Conservation (phyloP, 805 yeast species). For the Cyberlindnera bimundalis region DNA sequence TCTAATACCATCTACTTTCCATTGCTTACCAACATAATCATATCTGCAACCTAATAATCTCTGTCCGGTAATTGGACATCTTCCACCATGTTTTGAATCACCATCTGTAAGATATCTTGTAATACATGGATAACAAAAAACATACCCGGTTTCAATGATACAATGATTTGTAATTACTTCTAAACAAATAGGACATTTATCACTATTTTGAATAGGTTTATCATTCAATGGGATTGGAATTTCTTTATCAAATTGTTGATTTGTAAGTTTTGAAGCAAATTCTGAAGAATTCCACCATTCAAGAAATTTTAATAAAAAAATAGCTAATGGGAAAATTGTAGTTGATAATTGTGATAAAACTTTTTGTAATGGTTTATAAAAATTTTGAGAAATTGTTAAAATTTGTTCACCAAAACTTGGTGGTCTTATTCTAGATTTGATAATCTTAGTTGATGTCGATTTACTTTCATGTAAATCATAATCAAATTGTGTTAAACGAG, state of each 20-base stretch:
- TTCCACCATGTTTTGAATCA: constrained; percentile 49
- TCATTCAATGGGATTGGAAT: constrained; percentile 39
- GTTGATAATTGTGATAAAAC: constrained; percentile 22
- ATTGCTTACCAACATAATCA: constrained; percentile 51
- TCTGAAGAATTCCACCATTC: constrained; percentile 93
- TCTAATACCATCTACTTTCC: constrained; percentile 76
- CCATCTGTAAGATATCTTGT: constrained; percentile 54
- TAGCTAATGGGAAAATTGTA: constrained; percentile 71
- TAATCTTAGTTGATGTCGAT: neutral
- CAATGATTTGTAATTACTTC: constrained; percentile 72
- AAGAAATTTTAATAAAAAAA: constrained; percentile 74
- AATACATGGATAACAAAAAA: constrained; percentile 86
- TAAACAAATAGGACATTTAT: constrained; percentile 67
- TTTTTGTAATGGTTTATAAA: constrained; percentile 18
- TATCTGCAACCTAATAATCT: constrained; percentile 68
- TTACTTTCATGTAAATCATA: constrained; percentile 23
- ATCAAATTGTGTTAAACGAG: constrained; percentile 36
- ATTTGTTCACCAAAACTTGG: constrained; percentile 28
- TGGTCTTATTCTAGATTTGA: constrained; percentile 18
- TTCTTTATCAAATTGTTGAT: constrained; percentile 38
- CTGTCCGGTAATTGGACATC: constrained; percentile 82
- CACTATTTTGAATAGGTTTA: constrained; percentile 30
- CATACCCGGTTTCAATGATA: constrained; percentile 86
- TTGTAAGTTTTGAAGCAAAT: constrained; percentile 55
- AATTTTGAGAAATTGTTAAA: constrained; percentile 6